phyloP scores from a whole-genome alignment of 208 protist genomes.

The Wallacemonas sp. region DNA sequence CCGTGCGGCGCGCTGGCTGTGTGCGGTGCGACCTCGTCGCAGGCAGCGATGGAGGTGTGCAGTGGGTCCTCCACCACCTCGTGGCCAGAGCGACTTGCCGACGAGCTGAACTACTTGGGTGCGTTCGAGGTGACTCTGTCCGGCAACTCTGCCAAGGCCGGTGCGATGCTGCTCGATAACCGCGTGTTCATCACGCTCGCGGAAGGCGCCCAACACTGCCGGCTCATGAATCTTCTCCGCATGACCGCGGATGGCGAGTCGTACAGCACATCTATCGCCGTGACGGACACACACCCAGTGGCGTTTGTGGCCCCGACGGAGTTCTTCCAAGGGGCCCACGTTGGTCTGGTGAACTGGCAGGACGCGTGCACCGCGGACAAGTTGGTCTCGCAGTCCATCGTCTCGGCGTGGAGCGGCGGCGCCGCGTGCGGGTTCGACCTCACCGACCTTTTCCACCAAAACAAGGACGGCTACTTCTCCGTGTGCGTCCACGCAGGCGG shows the following conservation, averaged over 20 bases:
- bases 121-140: constrained; percentile 38
- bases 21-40: constrained; percentile 35
- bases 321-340: constrained; percentile 36
- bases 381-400: constrained; percentile 30
- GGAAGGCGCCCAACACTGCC: constrained; percentile 40
- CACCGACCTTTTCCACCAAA: constrained; percentile 29
- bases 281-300: constrained; percentile 38
- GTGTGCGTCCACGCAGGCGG: constrained; percentile 43
- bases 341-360: constrained; percentile 55
- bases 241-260: constrained; percentile 36
- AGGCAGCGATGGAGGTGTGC: constrained; percentile 43
- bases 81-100: constrained; percentile 45
- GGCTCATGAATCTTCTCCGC: constrained; percentile 32
- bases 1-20: constrained; percentile 41
- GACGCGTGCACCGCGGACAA: constrained; percentile 26
- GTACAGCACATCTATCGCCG: constrained; percentile 47
- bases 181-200: constrained; percentile 39
- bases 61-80: constrained; percentile 22
- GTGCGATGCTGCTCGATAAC: constrained; percentile 27
- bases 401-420: not conserved
- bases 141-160: constrained; percentile 32
- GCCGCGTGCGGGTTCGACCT: constrained; percentile 35
- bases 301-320: constrained; percentile 26
- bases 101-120: constrained; percentile 35
- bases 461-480: constrained; percentile 39